Evolutionary conservation across 2,329 filamentous ascomycete genomes (phyloP).

Genomic region (Fusarium sp.): DNA sequence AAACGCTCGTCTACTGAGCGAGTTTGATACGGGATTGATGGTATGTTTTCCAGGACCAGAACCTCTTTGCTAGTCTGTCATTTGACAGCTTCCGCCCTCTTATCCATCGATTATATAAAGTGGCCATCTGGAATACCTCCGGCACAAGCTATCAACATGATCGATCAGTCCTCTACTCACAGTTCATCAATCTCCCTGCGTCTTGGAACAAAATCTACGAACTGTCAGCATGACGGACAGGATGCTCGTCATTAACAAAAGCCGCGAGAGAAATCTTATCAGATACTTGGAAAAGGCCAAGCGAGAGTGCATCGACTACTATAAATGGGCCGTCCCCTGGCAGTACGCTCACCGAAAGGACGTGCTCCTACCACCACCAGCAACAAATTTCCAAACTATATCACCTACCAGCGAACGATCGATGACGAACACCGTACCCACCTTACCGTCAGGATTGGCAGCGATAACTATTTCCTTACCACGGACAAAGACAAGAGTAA

Average conservation of each 20-base stretch:
- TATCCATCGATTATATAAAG: not conserved
- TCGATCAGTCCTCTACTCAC: not conserved
- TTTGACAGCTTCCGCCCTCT: not conserved
- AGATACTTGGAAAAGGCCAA: too few species aligned
- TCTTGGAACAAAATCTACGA: not conserved
- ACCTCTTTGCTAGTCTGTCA: accelerated
- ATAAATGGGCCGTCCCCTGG: not conserved
- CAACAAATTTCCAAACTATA: not conserved
- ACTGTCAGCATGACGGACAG: too few species aligned
- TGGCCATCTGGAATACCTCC: not conserved
- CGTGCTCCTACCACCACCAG: not conserved
- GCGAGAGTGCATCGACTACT: not conserved
- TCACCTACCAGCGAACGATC: not conserved
- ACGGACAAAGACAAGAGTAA: not conserved
- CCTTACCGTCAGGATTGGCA: too few species aligned
- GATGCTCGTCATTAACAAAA: too few species aligned
- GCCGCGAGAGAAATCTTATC: too few species aligned
- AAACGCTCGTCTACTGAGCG: not conserved
- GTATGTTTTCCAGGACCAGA: not conserved
- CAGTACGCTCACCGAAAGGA: not conserved
- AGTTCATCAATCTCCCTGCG: not conserved
- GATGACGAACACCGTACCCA: not conserved
- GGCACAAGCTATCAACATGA: not conserved
- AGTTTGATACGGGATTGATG: not conserved
- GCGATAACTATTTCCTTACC: not conserved